Evolutionary conservation across 2,329 filamentous ascomycete species (phyloP), one percentile per base, ranked within the genome.

Genomic region (Fusarium nurragi): DNA sequence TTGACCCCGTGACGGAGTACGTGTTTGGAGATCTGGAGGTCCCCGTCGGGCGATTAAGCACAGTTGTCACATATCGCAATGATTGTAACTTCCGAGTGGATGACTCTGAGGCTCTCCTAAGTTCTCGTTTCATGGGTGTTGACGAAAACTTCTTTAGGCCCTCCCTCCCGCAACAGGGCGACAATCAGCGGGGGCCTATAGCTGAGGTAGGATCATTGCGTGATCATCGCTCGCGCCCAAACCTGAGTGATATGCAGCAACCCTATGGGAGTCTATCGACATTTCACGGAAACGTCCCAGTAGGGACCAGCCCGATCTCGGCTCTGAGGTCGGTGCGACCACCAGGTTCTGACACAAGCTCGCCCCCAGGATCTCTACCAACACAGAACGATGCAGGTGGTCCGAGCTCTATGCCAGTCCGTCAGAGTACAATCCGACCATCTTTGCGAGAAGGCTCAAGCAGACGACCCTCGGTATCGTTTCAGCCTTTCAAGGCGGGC

Each of bases 401-500:
- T 4, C 80, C 83, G 10, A 81, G 83, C 64, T 87, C 86, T 5
- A 71, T 87, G 40, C 86, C 86, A n/a, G 83, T 84, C n/a, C 72
- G 76, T 16, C 55, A 66, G 7, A 65, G 72, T 14, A 55, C 74
- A 22, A 58, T 72, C 21, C 75, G 78, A 23, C 77, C 77, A 13
- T 68, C 76, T 2, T 60, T 81, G 37, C 81, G 81, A 46, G 83
- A 91, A 39, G 81, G 80, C 21, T 72, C 84, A 44, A 84, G 84
- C 50, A 86, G 93, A 69, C 87, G 93, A 50, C 89, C 91, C 8
- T 97, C 93, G 0, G 87, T 97, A 21, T 96, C 92, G 1, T 97
- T 97, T 71, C 92, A 96, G 70, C 94, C 94, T 0, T 99, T 99
- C 81, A 99, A 99, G 77, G 92, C 94, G 14, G 94, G 94, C 12